Evolutionary conservation across 257 asterid genomes (phyloP).

Genomic region (Capsicum pubescens): DNA sequence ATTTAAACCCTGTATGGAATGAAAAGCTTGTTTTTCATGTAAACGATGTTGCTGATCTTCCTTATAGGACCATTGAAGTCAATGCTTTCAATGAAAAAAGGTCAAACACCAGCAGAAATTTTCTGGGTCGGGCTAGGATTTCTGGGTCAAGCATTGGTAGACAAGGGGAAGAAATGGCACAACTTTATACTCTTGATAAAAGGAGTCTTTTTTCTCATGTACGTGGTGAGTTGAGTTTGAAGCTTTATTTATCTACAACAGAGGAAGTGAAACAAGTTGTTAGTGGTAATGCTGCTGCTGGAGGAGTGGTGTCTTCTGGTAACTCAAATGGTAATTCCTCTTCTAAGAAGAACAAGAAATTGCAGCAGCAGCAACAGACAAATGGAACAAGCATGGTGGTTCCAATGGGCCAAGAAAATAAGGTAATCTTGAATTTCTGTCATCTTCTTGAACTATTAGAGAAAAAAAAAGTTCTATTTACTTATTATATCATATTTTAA

Average conservation of each 20-base stretch:
- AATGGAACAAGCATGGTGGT: conserved; percentile 53
- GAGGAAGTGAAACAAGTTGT: conserved; percentile 73
- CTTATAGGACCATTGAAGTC: conserved; percentile 77
- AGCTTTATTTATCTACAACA: conserved; percentile 63
- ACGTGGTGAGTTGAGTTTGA: conserved; percentile 76
- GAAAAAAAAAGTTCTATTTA: not conserved
- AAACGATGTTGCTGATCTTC: conserved; percentile 75
- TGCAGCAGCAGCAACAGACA: conserved; percentile 56
- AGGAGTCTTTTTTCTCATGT: conserved; percentile 84
- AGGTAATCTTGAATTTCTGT: conserved; percentile 33
- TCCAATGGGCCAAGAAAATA: conserved; percentile 35
- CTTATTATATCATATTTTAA: not conserved
- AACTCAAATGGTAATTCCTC: conserved; percentile 24
- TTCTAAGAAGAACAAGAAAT: conserved; percentile 65
- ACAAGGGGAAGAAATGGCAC: conserved; percentile 65
- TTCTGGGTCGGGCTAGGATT: conserved; percentile 76
- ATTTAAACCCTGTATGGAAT: conserved; percentile 84
- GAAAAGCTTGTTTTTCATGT: conserved; percentile 80
- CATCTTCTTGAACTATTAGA: not conserved
- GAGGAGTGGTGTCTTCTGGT: conserved; percentile 21
- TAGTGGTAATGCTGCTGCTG: not conserved
- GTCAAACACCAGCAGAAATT: conserved; percentile 70
- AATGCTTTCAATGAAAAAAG: conserved; percentile 79
- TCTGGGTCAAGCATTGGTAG: conserved; percentile 64
- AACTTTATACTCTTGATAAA: conserved; percentile 74